phyloP scores from a whole-genome alignment of 129 eudicot species.

The Artemisia tridentata region DNA sequence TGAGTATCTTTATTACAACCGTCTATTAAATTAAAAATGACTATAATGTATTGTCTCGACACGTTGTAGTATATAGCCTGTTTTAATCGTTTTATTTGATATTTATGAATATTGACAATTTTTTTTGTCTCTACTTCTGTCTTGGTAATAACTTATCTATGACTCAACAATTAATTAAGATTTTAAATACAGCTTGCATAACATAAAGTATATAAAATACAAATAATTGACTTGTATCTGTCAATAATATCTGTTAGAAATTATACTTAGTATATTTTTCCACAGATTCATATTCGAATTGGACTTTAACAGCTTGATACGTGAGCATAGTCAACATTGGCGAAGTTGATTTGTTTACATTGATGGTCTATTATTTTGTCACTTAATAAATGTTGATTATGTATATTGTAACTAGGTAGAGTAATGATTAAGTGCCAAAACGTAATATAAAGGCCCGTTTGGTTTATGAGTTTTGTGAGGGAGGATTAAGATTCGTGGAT shows the following conservation, averaged over 20 bases:
- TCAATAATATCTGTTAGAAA: not conserved
- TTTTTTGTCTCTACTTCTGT: slow-evolving; percentile 1
- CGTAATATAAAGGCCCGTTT: too few relatives aligned
- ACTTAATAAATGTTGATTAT: not conserved
- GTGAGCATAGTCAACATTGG: slow-evolving; percentile 26
- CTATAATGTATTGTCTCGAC: not conserved
- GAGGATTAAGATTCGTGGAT: too few relatives aligned
- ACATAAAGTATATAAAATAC: not conserved
- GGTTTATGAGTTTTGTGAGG: too few relatives aligned
- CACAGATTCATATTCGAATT: slow-evolving; percentile 16
- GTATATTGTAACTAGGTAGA: too few relatives aligned
- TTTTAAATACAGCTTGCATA: slow-evolving; percentile 21
- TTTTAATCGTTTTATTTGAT: not conserved
- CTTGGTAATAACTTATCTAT: not conserved
- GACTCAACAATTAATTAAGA: not conserved
- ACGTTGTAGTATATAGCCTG: not conserved
- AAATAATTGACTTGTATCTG: slow-evolving; percentile 8
- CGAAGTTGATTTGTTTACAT: not conserved
- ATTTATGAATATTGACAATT: not conserved
- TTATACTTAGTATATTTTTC: not conserved
- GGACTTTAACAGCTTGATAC: slow-evolving; percentile 20
- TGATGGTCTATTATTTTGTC: not conserved
- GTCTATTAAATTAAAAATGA: not conserved
- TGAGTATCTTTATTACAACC: not conserved
- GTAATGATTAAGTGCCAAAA: too few relatives aligned